These are phyloP conservation scores for Knoxdaviesia capensis DNA, from an alignment of 2,329 filamentous ascomycete species.

Conservation along the genomic window DNA sequence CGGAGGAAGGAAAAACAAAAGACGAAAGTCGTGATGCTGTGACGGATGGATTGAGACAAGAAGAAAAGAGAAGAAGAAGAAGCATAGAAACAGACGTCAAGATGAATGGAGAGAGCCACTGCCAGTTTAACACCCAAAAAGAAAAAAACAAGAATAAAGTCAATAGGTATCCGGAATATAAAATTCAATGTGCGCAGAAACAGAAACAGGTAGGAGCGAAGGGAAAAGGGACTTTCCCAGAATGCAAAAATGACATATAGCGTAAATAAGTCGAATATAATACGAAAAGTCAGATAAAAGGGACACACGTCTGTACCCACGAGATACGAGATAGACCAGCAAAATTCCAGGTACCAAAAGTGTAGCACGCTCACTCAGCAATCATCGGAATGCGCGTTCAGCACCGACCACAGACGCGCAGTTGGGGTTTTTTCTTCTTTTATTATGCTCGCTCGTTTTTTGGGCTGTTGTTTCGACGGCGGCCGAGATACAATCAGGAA, in stretches of 20 bases:
- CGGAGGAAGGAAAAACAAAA: not conserved
- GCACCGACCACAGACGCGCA: no score
- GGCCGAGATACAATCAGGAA: not conserved
- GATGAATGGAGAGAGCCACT: not conserved
- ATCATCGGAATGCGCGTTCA: no score
- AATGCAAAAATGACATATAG: no score
- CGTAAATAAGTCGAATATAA: no score
- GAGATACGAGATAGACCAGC: no score
- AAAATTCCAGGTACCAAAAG: no score
- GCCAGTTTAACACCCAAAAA: not conserved
- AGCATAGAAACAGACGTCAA: not conserved
- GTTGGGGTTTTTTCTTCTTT: not conserved
- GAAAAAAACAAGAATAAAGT: not conserved
- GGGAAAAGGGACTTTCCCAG: not conserved
- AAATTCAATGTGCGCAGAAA: not conserved
- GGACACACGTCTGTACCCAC: no score
- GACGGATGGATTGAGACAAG: not conserved
- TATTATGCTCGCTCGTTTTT: not conserved
- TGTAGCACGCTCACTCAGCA: no score
- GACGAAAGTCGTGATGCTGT: constrained; percentile 1
- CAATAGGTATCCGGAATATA: not conserved
- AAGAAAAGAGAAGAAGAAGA: not conserved
- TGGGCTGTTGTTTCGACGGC: not conserved
- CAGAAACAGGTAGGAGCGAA: not conserved
- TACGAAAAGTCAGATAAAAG: no score